Percentiles rank a stretch among this genome's conserved stretches.
Conservation (phyloP, 305 asterid species). For the Fraxinus albicans region DNA sequence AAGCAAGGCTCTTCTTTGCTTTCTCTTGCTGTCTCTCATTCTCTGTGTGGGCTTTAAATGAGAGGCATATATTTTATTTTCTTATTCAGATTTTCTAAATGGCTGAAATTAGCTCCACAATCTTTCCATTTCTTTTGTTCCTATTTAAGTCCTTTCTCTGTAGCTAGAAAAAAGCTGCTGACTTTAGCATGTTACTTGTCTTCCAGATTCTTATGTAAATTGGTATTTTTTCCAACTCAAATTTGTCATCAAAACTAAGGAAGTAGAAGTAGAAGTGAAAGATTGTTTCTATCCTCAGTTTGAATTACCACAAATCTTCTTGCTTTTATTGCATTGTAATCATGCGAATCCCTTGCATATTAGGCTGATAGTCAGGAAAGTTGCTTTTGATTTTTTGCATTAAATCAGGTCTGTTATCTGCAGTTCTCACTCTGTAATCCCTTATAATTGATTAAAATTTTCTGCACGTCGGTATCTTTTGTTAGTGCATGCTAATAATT, state of each 20-base stretch:
- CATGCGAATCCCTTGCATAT: neutral
- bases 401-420: neutral
- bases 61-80: constrained; percentile 1
- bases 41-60: constrained; percentile 7
- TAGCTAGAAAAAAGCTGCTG: neutral
- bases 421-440: neutral
- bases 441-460: neutral
- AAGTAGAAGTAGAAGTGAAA: neutral
- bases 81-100: neutral
- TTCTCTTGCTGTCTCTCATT: neutral
- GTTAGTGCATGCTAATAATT: neutral
- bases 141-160: neutral
- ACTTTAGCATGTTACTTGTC: constrained; percentile 10
- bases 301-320: neutral
- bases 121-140: neutral
- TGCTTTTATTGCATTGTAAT: neutral
- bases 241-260: constrained; percentile 12
- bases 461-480: neutral
- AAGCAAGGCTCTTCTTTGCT: neutral
- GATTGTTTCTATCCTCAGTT: constrained; percentile 8
- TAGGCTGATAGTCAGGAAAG: neutral
- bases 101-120: constrained; percentile 1
- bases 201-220: constrained; percentile 9
- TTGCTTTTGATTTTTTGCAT: neutral
- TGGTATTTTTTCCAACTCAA: neutral